Evolutionary conservation across 176 grass and related monocot species (phyloP).

Genomic region (Oryza australiensis): DNA sequence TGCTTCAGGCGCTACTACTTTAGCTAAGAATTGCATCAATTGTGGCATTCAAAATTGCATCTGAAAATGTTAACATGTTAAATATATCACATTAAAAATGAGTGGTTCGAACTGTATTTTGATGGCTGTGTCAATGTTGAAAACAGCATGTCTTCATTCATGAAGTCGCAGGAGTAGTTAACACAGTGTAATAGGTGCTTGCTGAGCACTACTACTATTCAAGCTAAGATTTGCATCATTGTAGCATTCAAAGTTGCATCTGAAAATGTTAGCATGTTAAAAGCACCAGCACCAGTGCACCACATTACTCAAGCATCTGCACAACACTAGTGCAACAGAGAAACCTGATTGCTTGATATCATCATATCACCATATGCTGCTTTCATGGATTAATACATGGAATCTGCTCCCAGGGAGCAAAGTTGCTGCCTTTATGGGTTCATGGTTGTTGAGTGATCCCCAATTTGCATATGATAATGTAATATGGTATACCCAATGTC

Average conservation of each 20-base stretch:
- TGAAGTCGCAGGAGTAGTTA: too few species aligned
- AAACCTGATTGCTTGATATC: neutral
- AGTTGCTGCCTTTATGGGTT: conserved; percentile 32
- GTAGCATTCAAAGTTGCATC: neutral
- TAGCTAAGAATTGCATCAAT: neutral
- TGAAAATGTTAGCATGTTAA: too few species aligned
- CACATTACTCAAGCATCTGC: neutral
- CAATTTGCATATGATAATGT: conserved; percentile 32
- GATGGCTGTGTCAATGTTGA: too few species aligned
- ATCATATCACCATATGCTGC: neutral
- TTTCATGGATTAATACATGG: neutral
- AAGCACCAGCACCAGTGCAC: neutral
- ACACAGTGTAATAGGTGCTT: too few species aligned
- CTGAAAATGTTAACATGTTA: neutral
- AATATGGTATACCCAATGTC: conserved; percentile 30
- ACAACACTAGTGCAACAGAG: neutral
- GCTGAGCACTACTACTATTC: too few species aligned
- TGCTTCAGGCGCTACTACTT: neutral
- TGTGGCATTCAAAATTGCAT: neutral
- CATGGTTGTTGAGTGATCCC: conserved; percentile 32
- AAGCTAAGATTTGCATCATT: neutral
- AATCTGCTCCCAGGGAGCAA: conserved; percentile 31
- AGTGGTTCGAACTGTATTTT: too few species aligned
- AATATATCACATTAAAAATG: too few species aligned
- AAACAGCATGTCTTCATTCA: too few species aligned